Conservation (phyloP, 2,329 filamentous ascomycete genomes). For the Beauveria varroae region DNA sequence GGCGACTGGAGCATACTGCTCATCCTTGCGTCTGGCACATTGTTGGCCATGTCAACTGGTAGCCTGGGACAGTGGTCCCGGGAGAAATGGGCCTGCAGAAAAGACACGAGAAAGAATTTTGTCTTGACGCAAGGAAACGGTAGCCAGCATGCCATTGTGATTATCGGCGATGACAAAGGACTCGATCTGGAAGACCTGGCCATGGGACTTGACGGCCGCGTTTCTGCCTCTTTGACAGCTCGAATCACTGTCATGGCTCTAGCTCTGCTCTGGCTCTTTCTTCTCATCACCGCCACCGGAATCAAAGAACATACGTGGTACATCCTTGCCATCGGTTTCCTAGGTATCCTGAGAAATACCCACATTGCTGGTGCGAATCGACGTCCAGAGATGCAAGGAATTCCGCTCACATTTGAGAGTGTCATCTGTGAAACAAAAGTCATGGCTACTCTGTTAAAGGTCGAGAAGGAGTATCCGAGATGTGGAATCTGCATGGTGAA, state of each 20-base stretch:
- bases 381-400: slow-evolving; percentile 22
- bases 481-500: not conserved
- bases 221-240: slow-evolving; percentile 9
- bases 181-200: slow-evolving; percentile 36
- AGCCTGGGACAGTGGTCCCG: not conserved
- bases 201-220: slow-evolving; percentile 14
- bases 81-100: not conserved
- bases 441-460: slow-evolving; percentile 12
- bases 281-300: slow-evolving; percentile 32
- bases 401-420: slow-evolving; percentile 9
- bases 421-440: slow-evolving; percentile 11
- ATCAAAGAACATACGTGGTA: slow-evolving; percentile 31
- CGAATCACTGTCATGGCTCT: slow-evolving; percentile 18
- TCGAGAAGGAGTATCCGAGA: not conserved
- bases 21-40: not conserved
- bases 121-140: slow-evolving; percentile 23
- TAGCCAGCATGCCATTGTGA: slow-evolving; percentile 30
- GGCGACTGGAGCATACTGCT: not conserved
- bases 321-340: slow-evolving; percentile 30
- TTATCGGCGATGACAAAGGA: slow-evolving; percentile 25
- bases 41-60: not conserved
- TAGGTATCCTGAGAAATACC: slow-evolving; percentile 35
- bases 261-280: slow-evolving; percentile 29
- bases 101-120: not conserved
- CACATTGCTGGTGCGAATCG: slow-evolving; percentile 25